Conservation (phyloP, 2,329 filamentous ascomycete genomes). For the Trematosphaeria pertusa region DNA sequence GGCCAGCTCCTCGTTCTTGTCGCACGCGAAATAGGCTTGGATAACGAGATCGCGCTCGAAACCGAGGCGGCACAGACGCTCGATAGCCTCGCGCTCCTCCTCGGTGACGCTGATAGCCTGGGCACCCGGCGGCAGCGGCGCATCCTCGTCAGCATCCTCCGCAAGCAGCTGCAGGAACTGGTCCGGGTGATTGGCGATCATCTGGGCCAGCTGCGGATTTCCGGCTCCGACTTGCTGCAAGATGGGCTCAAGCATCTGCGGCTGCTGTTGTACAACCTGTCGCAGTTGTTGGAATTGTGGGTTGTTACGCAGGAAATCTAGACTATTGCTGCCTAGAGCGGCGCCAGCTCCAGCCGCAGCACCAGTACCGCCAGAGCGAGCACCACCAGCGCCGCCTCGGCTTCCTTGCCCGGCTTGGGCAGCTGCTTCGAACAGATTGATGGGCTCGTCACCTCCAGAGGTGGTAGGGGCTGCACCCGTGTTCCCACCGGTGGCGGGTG, state of each 20-base stretch:
- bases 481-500: constrained; percentile 57
- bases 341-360: constrained; percentile 59
- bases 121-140: constrained; percentile 82
- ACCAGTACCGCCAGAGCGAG: constrained; percentile 56
- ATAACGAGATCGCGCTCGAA: constrained; percentile 94
- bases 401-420: constrained; percentile 71
- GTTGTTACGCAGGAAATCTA: constrained; percentile 94
- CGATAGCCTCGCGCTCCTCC: constrained; percentile 96
- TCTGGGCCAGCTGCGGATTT: constrained; percentile 90
- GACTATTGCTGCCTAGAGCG: constrained; percentile 70
- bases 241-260: constrained; percentile 98
- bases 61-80: constrained; percentile 89
- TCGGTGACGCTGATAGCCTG: constrained; percentile 92
- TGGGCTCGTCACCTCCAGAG: constrained; percentile 66
- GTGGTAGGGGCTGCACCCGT: constrained; percentile 38
- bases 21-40: constrained; percentile 98
- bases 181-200: constrained; percentile 91
- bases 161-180: constrained; percentile 90
- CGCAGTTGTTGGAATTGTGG: constrained; percentile 97
- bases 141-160: constrained; percentile 86
- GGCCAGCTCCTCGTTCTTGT: constrained; percentile 98
- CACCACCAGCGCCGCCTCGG: constrained; percentile 51
- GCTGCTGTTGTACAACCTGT: constrained; percentile 96
- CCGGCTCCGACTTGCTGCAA: constrained; percentile 93
- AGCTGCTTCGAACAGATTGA: constrained; percentile 93